Percentiles rank a stretch among this genome's conserved stretches.
These are phyloP conservation scores for Ceratocystis ficicola DNA, from an alignment of 2,329 filamentous ascomycete species.

Conservation along the genomic window DNA sequence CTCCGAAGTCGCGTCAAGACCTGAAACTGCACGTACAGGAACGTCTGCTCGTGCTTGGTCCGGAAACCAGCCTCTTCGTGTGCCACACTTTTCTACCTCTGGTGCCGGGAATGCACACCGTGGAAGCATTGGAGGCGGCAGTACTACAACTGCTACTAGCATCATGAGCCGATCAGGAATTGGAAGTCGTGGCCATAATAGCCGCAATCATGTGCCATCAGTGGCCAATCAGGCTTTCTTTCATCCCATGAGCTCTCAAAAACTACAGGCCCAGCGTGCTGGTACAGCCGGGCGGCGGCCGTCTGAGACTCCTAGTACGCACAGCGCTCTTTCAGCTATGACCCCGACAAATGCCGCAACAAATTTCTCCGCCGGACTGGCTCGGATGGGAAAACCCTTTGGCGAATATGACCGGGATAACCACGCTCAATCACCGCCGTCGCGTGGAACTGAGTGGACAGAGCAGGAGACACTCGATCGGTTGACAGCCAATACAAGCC, in stretches of 20 bases:
- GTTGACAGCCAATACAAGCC: conserved; percentile 61
- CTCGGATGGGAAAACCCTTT: conserved; percentile 12
- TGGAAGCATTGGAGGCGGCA: conserved; percentile 19
- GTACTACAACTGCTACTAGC: conserved; percentile 11
- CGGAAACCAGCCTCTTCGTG: conserved; percentile 45
- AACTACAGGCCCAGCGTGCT: conserved; percentile 74
- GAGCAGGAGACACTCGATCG: conserved; percentile 60
- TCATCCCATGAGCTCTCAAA: conserved; percentile 90
- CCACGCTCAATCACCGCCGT: conserved; percentile 45
- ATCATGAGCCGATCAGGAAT: conserved; percentile 15
- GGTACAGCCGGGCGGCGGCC: conserved; percentile 15
- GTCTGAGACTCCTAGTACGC: conserved; percentile 16
- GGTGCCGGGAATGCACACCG: conserved; percentile 23
- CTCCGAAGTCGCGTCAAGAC: conserved; percentile 39
- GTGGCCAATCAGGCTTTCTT: conserved; percentile 87
- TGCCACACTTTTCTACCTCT: conserved; percentile 39
- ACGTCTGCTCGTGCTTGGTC: conserved; percentile 42
- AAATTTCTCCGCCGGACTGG: conserved; percentile 18
- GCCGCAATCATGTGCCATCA: conserved; percentile 75
- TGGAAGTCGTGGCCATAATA: conserved; percentile 30
- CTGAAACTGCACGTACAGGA: conserved; percentile 43
- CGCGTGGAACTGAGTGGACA: conserved; percentile 69
- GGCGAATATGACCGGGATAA: conserved; percentile 40
- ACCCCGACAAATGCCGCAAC: conserved; percentile 12
- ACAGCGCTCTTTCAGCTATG: conserved; percentile 13